Percentiles rank a stretch among this genome's conserved stretches.
Evolutionary conservation across 768 basidiomycete species (phyloP).

Genomic region (Mycena maculata): DNA sequence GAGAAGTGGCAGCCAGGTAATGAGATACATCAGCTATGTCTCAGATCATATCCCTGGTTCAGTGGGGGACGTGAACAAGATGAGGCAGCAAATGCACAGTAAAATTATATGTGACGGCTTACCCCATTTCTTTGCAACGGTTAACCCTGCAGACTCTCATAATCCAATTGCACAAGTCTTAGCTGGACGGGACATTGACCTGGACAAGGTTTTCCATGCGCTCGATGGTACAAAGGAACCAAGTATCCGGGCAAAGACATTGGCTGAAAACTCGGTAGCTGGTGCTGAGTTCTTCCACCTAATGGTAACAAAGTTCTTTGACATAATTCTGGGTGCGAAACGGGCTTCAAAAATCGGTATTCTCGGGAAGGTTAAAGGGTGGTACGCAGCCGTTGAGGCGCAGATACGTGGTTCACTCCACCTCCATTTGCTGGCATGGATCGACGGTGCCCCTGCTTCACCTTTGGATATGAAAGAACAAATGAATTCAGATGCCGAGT

Average conservation of each 20-base stretch:
- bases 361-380: slow-evolving; percentile 37
- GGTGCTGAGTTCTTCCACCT: slow-evolving; percentile 48
- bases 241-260: not conserved
- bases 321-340: slow-evolving; percentile 37
- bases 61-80: too few relatives aligned
- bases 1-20: slow-evolving; percentile 31
- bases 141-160: slow-evolving; percentile 34
- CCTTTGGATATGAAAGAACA: slow-evolving; percentile 22
- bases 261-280: slow-evolving; percentile 20
- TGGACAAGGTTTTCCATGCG: slow-evolving; percentile 34
- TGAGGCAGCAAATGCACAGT: too few relatives aligned
- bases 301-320: slow-evolving; percentile 37
- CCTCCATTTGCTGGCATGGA: slow-evolving; percentile 41
- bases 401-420: slow-evolving; percentile 41
- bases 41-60: slow-evolving; percentile 35
- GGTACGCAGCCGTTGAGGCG: slow-evolving; percentile 43
- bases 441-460: too few relatives aligned
- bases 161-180: slow-evolving; percentile 37
- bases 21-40: slow-evolving; percentile 33
- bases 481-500: slow-evolving; percentile 19
- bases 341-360: slow-evolving; percentile 34
- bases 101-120: slow-evolving; percentile 31
- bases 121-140: slow-evolving; percentile 33
- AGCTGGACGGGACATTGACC: slow-evolving; percentile 34
- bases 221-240: not conserved